Evolutionary conservation across 352 stramenopile species (phyloP), one percentile per base, ranked within the genome.

Genomic region (Phytophthora macrochlamydospora): DNA sequence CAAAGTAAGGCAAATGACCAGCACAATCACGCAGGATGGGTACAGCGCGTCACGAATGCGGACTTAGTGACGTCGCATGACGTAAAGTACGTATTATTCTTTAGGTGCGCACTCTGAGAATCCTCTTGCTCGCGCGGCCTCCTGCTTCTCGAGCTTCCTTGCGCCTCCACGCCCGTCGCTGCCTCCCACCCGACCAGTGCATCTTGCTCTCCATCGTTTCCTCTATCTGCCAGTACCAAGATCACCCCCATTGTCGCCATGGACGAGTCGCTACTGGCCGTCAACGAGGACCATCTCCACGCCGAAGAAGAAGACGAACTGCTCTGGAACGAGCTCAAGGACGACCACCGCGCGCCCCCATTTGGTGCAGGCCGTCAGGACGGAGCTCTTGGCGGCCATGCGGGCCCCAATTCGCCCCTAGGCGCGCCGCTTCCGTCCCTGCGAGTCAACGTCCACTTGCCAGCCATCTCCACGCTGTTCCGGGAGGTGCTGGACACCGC

Each of bases 321-420:
- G 62, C 78, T 94, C 42, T 94, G 85, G 85, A 89, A 90, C 51
- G 85, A 89, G 67, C 82, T 90, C 40, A 85, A 90, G 53, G 79
- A 93, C 59, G 71, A 91, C 60, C 67, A 81, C 56, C 58, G 59
- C 7, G 42, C 74, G 29, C 70, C 53, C 28, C 53, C 63, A 4
- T 82, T 79, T 37, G 67, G 67, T 3, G 48, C 35, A 53, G 49
- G 46, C 42, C 48, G 44, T 7, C 56, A 35, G 32, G 69, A 62
- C 31, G 62, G 83, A 43, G 62, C 56, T 60, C 42, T 75, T 73
- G 59, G 76, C 59, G 62, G 32, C 58, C 65, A 73, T 67, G 5
- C 44, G 38, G 55, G 35, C 18, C 3, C 8, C 51, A 55, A 13
- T 52, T 51, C 3, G n/a, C 44, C 43, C 9, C 30, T 35, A 13